These are phyloP conservation scores for Pseudocercospora vitis DNA, from an alignment of 2,329 filamentous ascomycete species.

Conservation along the genomic window DNA sequence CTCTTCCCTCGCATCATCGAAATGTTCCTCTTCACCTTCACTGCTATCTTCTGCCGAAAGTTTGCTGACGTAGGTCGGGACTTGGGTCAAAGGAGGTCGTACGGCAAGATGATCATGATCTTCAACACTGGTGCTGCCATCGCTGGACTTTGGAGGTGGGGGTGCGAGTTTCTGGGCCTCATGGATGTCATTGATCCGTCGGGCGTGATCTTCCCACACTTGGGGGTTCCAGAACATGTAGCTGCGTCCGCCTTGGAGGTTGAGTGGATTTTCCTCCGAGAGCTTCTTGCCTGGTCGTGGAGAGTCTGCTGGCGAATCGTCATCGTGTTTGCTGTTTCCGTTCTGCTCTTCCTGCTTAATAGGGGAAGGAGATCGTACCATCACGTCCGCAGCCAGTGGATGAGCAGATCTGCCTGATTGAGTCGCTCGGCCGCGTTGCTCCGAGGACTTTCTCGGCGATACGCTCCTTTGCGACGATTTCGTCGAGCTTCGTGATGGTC, in stretches of 20 bases:
- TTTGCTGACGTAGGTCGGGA: conserved; percentile 52
- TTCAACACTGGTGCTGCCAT: conserved; percentile 13
- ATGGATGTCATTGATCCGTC: conserved; percentile 21
- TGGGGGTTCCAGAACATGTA: conserved; percentile 56
- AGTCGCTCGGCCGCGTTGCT: conserved; percentile 16
- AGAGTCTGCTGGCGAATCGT: conserved; percentile 5
- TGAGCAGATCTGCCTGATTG: conserved; percentile 19
- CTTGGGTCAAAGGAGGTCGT: conserved; percentile 37
- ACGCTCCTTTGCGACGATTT: conserved; percentile 42
- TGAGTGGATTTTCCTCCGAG: conserved; percentile 28
- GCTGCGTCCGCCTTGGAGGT: conserved; percentile 51
- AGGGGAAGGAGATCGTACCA: conserved; percentile 23
- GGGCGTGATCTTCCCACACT: conserved; percentile 30
- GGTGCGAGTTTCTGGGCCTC: conserved; percentile 14
- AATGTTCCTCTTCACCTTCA: conserved; percentile 48
- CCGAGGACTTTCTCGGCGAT: conserved; percentile 50
- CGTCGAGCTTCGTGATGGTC: conserved; percentile 16
- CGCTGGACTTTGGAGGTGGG: conserved; percentile 6
- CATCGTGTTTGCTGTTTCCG: neutral
- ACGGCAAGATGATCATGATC: conserved; percentile 26
- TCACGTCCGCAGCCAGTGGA: conserved; percentile 21
- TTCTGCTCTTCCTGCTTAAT: conserved; percentile 6
- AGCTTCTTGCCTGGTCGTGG: conserved; percentile 25
- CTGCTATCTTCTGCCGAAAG: conserved; percentile 58
- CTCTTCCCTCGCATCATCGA: conserved; percentile 44